Percentiles rank a stretch among this genome's conserved stretches.
Evolutionary conservation across 352 stramenopile species (phyloP).

Genomic region (Ophiocytium majus): DNA sequence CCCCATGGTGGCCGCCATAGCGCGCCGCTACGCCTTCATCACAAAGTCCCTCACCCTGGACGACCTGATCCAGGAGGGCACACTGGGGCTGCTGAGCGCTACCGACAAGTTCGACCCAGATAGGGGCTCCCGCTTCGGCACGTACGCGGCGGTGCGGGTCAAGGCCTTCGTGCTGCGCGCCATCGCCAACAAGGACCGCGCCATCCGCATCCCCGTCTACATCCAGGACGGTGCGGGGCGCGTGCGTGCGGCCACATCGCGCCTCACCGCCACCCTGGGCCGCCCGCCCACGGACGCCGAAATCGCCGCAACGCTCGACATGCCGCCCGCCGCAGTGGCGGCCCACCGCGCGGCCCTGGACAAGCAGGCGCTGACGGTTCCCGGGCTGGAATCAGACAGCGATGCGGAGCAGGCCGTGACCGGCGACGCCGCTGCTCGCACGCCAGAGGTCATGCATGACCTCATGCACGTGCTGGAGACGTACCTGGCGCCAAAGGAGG

Average conservation of each 20-base stretch:
- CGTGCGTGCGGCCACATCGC: conserved; percentile 14
- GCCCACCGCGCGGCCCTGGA: conserved; percentile 25
- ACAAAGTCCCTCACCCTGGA: conserved; percentile 62
- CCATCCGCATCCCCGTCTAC: conserved; percentile 45
- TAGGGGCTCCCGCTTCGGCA: conserved; percentile 58
- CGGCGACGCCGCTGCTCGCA: not conserved
- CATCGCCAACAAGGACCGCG: conserved; percentile 49
- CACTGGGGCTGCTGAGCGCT: conserved; percentile 67
- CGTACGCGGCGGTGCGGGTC: conserved; percentile 40
- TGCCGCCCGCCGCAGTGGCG: conserved; percentile 22
- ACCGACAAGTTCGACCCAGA: conserved; percentile 76
- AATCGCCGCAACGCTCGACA: conserved; percentile 29
- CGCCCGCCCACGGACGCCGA: conserved; percentile 37
- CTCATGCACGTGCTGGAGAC: conserved; percentile 33
- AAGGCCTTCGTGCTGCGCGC: conserved; percentile 44
- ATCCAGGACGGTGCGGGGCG: conserved; percentile 37
- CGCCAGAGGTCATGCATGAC: conserved; percentile 11
- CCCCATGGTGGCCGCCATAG: conserved; percentile 30
- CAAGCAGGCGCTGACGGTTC: not conserved
- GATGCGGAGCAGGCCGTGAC: too few relatives aligned
- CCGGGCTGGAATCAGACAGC: not conserved
- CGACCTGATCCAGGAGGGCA: conserved; percentile 74
- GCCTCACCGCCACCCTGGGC: conserved; percentile 25
- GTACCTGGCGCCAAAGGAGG: conserved; percentile 36
- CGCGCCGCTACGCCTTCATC: conserved; percentile 32